Evolutionary conservation across 2,329 filamentous ascomycete species (phyloP).

Genomic region (Alternaria triticina): DNA sequence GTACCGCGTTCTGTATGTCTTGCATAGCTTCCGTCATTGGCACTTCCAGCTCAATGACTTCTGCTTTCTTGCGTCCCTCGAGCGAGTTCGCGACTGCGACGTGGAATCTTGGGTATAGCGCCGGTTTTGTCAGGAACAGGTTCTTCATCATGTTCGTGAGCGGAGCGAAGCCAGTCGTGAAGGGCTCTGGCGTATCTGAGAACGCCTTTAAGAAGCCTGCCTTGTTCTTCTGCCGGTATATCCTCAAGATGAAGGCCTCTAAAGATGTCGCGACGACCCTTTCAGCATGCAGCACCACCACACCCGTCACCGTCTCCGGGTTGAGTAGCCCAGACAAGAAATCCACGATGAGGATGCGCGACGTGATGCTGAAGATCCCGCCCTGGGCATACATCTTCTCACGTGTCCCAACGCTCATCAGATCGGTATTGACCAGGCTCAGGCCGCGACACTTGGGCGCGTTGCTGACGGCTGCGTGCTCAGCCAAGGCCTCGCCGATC

Average conservation of each 20-base stretch:
- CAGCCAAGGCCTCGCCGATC: conserved; percentile 94
- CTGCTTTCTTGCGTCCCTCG: conserved; percentile 89
- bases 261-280: conserved; percentile 82
- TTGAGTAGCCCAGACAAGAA: conserved; percentile 83
- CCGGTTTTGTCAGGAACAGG: conserved; percentile 85
- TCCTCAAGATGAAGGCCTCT: conserved; percentile 92
- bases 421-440: conserved; percentile 92
- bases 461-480: conserved; percentile 90
- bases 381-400: conserved; percentile 92
- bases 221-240: conserved; percentile 95
- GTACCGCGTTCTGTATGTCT: conserved; percentile 89
- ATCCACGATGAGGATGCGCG: conserved; percentile 92
- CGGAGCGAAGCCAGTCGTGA: conserved; percentile 86
- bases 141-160: conserved; percentile 91
- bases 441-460: conserved; percentile 82
- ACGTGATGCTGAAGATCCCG: conserved; percentile 95
- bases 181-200: conserved; percentile 89
- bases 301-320: conserved; percentile 82
- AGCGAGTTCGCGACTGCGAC: conserved; percentile 86
- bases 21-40: conserved; percentile 95
- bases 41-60: conserved; percentile 96
- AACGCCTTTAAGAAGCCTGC: conserved; percentile 94
- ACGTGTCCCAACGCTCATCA: conserved; percentile 82
- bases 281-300: conserved; percentile 89
- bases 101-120: conserved; percentile 93